Evolutionary conservation across 352 stramenopile species (phyloP).

Genomic region (Phytopythium cucurbitacearum): DNA sequence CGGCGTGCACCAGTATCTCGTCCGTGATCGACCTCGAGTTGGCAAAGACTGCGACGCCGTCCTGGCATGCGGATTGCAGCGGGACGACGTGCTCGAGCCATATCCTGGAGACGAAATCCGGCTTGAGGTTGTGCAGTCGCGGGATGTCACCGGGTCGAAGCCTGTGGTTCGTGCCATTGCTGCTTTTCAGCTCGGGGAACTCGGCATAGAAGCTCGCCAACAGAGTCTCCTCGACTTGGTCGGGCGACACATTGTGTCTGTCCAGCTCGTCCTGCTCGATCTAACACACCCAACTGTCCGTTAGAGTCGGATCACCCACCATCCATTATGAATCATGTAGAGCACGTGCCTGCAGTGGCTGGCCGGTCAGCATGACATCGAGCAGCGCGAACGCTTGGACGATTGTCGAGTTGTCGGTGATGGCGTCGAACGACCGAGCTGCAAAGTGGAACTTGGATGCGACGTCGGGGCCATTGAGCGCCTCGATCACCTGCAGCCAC

Average conservation of each 20-base stretch:
- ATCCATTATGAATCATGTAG: neutral
- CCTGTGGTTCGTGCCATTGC: neutral
- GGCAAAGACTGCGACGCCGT: slow-evolving; percentile 41
- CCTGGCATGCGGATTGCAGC: slow-evolving; percentile 21
- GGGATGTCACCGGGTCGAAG: slow-evolving; percentile 12
- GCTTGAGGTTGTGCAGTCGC: slow-evolving; percentile 13
- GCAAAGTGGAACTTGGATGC: slow-evolving; percentile 14
- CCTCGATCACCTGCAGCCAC: slow-evolving; percentile 51
- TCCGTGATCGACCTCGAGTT: slow-evolving; percentile 35
- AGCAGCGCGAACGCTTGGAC: slow-evolving; percentile 14
- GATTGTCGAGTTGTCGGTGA: slow-evolving; percentile 14
- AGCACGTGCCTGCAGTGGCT: slow-evolving; percentile 16
- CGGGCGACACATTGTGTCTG: slow-evolving; percentile 5
- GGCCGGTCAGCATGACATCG: slow-evolving; percentile 24
- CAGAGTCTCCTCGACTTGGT: slow-evolving; percentile 7
- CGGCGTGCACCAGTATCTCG: slow-evolving; percentile 24
- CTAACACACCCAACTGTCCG: slow-evolving; percentile 1
- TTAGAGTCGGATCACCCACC: neutral
- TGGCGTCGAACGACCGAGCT: slow-evolving; percentile 30
- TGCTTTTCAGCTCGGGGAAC: slow-evolving; percentile 10
- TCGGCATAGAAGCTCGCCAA: slow-evolving; percentile 18
- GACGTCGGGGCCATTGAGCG: slow-evolving; percentile 1
- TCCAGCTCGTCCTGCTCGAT: slow-evolving; percentile 10
- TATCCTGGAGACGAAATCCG: slow-evolving; percentile 16
- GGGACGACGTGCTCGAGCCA: slow-evolving; percentile 21